Evolutionary conservation across 768 basidiomycete species (phyloP).

Genomic region (Pholiota microspora): DNA sequence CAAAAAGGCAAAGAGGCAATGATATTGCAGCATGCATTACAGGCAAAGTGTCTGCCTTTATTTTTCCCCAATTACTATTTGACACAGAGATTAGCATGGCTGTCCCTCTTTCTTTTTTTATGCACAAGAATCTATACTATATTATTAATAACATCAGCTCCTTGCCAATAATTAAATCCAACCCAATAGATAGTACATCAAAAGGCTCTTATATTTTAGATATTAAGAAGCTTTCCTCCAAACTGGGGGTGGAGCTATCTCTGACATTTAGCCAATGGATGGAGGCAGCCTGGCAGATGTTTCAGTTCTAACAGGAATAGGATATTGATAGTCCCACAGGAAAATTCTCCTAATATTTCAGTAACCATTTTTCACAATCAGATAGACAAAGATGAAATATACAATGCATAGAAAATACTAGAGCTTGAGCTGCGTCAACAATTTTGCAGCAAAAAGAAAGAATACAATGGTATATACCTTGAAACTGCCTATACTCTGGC

Average conservation of each 20-base stretch:
- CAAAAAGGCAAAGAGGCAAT: too few relatives aligned
- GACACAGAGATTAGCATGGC: slow-evolving; percentile 8
- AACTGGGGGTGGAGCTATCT: neutral
- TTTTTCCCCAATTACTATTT: slow-evolving; percentile 15
- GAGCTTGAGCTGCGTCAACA: slow-evolving; percentile 7
- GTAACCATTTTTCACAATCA: neutral
- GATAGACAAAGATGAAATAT: slow-evolving; percentile 1
- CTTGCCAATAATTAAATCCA: neutral
- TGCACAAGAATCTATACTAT: neutral
- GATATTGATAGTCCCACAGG: neutral
- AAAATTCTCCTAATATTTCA: slow-evolving; percentile 3
- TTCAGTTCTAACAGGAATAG: slow-evolving; percentile 5
- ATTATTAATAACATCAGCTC: neutral
- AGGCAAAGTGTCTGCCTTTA: neutral
- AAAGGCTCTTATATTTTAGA: neutral
- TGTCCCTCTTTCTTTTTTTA: slow-evolving; percentile 13
- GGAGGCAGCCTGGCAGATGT: slow-evolving; percentile 8
- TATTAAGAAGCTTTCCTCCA: neutral
- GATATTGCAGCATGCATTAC: neutral
- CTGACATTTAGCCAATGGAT: slow-evolving; percentile 2
- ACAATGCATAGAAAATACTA: slow-evolving; percentile 7
- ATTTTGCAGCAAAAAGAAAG: neutral
- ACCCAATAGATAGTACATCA: neutral
- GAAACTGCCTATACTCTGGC: neutral
- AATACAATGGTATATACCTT: neutral